Percentiles rank a stretch among this genome's conserved stretches.
These are phyloP conservation scores for Mallotus japonicus DNA, from an alignment of 441 rosid genomes.

Conservation along the genomic window DNA sequence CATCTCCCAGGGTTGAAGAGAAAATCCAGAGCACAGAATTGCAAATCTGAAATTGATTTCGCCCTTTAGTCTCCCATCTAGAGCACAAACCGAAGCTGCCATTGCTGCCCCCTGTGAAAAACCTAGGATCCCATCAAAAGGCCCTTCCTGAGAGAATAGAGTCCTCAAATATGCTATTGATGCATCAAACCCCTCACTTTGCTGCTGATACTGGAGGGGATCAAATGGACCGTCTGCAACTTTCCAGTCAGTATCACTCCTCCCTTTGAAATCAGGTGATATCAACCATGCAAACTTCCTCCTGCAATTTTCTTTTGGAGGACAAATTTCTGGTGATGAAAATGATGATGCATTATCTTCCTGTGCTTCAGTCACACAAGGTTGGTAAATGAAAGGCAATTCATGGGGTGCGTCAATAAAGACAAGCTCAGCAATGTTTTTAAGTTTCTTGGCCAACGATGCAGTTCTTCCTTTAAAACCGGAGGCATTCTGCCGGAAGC, in stretches of 20 bases:
- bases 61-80: conserved; percentile 34
- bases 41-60: conserved; percentile 70
- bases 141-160: conserved; percentile 53
- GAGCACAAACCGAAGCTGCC: conserved; percentile 67
- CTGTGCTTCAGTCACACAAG: conserved; percentile 18
- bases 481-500: conserved; percentile 90
- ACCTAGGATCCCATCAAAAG: conserved; percentile 88
- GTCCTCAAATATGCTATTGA: conserved; percentile 55
- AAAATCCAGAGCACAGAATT: conserved; percentile 80
- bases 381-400: conserved; percentile 70
- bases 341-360: conserved; percentile 22
- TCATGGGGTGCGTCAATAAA: conserved; percentile 81
- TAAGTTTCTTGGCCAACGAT: conserved; percentile 89
- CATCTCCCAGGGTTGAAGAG: conserved; percentile 33
- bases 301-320: conserved; percentile 52
- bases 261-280: conserved; percentile 42
- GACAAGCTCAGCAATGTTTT: conserved; percentile 65
- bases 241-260: conserved; percentile 50
- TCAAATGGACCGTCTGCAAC: conserved; percentile 59
- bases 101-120: conserved; percentile 95
- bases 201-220: conserved; percentile 76
- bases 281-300: conserved; percentile 87
- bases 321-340: conserved; percentile 31
- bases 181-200: conserved; percentile 67
- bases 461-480: conserved; percentile 91